phyloP scores from a whole-genome alignment of 2,329 filamentous ascomycete species.

The Aspergillus cejpii region DNA sequence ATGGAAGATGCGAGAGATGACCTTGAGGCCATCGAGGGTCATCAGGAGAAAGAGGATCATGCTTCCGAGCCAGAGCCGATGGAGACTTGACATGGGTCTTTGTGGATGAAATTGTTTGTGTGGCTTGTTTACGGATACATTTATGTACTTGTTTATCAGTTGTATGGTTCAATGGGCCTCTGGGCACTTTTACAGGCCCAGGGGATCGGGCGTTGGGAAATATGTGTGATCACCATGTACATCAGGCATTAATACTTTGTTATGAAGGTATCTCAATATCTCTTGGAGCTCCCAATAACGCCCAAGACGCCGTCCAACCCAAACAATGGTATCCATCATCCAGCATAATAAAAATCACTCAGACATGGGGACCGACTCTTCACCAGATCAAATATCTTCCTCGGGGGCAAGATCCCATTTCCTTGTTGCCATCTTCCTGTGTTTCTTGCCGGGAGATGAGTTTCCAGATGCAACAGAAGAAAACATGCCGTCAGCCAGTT shows the following conservation, averaged over 20 bases:
- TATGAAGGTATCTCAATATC: not conserved
- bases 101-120: not conserved
- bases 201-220: not conserved
- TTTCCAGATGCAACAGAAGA: conserved; percentile 20
- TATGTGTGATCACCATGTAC: not conserved
- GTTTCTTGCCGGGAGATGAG: conserved; percentile 34
- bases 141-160: not conserved
- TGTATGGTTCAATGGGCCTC: not conserved
- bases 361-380: not conserved
- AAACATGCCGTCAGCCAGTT: conserved; percentile 33
- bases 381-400: conserved; percentile 26
- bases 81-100: not conserved
- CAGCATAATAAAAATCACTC: not conserved
- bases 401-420: conserved; percentile 45
- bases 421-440: conserved; percentile 41
- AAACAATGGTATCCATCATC: not conserved
- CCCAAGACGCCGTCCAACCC: not conserved
- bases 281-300: not conserved
- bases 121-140: not conserved
- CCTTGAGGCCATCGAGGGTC: conserved; percentile 2
- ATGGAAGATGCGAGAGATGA: conserved; percentile 17
- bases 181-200: not conserved
- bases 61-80: not conserved
- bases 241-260: not conserved
- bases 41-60: not conserved